Conservation (phyloP, 2,329 filamentous ascomycete species). For the Grosmannia serpens region DNA sequence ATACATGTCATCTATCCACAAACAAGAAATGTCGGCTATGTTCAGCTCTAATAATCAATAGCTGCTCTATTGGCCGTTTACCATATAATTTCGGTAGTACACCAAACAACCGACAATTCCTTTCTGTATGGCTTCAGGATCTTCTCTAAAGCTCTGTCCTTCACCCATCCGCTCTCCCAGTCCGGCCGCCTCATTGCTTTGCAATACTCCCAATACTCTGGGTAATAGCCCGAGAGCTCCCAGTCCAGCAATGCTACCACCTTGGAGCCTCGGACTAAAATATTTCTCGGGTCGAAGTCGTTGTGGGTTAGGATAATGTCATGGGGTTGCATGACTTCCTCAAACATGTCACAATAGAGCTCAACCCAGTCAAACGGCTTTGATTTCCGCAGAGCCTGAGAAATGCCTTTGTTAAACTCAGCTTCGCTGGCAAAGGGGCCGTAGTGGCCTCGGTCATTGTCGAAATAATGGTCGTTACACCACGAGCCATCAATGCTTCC, state of each 20-base stretch:
- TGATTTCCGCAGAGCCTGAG: background rate
- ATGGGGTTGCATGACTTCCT: background rate
- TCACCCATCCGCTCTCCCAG: background rate
- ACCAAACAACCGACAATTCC: slow-evolving; percentile 4
- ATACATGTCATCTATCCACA: no score
- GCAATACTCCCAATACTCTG: slow-evolving; percentile 24
- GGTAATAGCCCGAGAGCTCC: slow-evolving; percentile 23
- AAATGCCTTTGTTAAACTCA: background rate
- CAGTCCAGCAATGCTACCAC: slow-evolving; percentile 22
- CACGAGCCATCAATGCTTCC: background rate
- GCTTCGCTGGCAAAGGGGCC: background rate
- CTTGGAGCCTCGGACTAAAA: slow-evolving; percentile 16
- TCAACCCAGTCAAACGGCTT: background rate
- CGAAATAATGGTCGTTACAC: background rate
- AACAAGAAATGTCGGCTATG: no score
- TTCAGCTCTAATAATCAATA: no score
- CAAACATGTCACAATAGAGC: background rate
- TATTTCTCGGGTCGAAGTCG: slow-evolving; percentile 22
- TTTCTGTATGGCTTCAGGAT: background rate
- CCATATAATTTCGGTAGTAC: no score
- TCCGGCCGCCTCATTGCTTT: slow-evolving; percentile 11
- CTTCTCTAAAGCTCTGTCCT: background rate
- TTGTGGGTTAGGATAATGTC: slow-evolving; percentile 21
- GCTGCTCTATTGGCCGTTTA: no score
- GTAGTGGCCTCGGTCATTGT: background rate